Evolutionary conservation across 371 early-diverging fungal genomes (phyloP).

Genomic region (Nosema granulosis): DNA sequence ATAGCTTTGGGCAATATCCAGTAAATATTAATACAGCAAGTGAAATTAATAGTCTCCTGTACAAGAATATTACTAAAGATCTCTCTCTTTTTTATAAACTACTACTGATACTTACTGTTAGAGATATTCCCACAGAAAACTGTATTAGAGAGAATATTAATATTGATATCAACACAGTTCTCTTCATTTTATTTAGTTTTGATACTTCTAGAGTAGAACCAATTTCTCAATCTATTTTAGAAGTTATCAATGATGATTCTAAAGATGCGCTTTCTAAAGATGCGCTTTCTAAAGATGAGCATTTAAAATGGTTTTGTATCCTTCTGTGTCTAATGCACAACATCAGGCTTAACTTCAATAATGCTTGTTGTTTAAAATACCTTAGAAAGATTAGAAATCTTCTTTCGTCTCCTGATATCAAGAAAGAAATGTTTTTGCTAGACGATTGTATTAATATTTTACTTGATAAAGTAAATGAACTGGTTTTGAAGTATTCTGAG

Average conservation of each 20-base stretch:
- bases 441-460: not conserved
- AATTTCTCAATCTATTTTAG: not conserved
- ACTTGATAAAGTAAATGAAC: constrained; percentile 12
- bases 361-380: not conserved
- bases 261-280: not conserved
- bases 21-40: too few species aligned
- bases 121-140: too few species aligned
- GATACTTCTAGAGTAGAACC: not conserved
- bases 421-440: not conserved
- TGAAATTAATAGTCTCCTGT: too few species aligned
- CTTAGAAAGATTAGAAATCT: not conserved
- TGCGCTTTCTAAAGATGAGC: not conserved
- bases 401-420: not conserved
- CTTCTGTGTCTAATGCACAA: not conserved
- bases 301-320: not conserved
- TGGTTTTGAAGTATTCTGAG: not conserved
- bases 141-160: too few species aligned
- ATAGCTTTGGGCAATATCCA: too few species aligned
- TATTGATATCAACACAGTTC: too few species aligned
- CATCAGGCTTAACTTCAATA: constrained; percentile 9
- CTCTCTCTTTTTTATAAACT: too few species aligned
- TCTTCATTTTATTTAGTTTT: not conserved
- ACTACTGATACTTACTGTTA: too few species aligned
- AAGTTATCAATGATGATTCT: not conserved
- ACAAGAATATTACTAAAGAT: too few species aligned